Evolutionary conservation across 1,284 basidiomycete species (phyloP), one percentile per base, ranked within the genome.

Genomic region (Cystobasidium slooffiae): DNA sequence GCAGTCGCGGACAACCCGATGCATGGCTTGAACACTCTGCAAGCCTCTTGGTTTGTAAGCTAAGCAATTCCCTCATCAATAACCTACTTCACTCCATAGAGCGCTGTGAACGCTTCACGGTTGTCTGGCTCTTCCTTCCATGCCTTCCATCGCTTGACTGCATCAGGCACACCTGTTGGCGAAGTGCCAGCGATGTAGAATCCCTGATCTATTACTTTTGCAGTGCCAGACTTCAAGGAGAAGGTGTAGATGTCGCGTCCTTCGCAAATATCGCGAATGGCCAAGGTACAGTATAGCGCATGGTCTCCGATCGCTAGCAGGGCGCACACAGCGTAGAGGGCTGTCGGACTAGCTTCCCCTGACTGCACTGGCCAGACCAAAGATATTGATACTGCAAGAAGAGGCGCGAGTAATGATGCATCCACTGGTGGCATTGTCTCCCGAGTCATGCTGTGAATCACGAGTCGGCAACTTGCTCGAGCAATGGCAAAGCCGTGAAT

Each of bases 391-490:
- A 31, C 39, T 24, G 43, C 24, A 18, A 72, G 39, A 14, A 62
- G 44, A 62, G 61, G 68, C 6, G 59, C 58, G 6, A 61, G 20
- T 20, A 72, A 47, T 6, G 56, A 72, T 20, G 24, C 37, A 41
- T 72, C 68, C 24, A 46, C 20, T 14, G 59, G 31, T 7, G 68
- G 68, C 68, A 72, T 72, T 16, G 39, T 22, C 8, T n/a, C 68
- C n/a, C 68, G 9, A n/a, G 68, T 72, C 68, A 72, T 72, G 39
- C 53, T 59, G 20, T 61, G 55, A 12, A 72, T 63, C 6, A 72
- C 68, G 0, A 72, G 24, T 31, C 49, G 55, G 31, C 68, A 72
- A 20, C 58, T 63, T 16, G 56, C 58, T 61, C 52, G 63, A 14
- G 53, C 68, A 12, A 72, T 53, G 10, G 41, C 68, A 22, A 61